phyloP scores from a whole-genome alignment of 345 rosid genomes.

The Sisymbrium altissimum region DNA sequence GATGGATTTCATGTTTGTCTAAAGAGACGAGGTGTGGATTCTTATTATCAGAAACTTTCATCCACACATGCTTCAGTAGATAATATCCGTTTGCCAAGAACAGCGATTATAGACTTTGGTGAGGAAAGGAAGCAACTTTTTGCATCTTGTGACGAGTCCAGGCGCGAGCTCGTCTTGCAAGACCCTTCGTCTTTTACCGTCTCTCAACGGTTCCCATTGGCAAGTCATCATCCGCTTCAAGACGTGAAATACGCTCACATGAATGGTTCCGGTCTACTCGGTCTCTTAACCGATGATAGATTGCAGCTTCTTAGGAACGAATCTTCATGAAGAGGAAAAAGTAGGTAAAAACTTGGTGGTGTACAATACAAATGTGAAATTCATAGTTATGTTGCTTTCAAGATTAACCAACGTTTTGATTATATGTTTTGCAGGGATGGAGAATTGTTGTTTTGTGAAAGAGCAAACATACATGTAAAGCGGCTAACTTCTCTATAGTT shows the following conservation, averaged over 20 bases:
- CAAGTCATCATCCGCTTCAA: slow-evolving; percentile 45
- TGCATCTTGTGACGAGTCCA: slow-evolving; percentile 64
- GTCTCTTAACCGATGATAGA: slow-evolving; percentile 56
- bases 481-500: not conserved
- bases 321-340: slow-evolving; percentile 20
- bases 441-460: too few species aligned
- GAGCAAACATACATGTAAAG: slow-evolving; percentile 11
- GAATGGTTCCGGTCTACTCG: slow-evolving; percentile 42
- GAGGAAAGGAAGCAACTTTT: slow-evolving; percentile 42
- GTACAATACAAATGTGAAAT: too few species aligned
- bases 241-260: slow-evolving; percentile 50
- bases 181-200: slow-evolving; percentile 53
- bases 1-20: slow-evolving; percentile 58
- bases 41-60: slow-evolving; percentile 43
- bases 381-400: too few species aligned
- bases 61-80: slow-evolving; percentile 48
- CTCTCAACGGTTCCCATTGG: slow-evolving; percentile 45
- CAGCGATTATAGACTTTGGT: slow-evolving; percentile 49
- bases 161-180: slow-evolving; percentile 53
- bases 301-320: slow-evolving; percentile 54
- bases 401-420: too few species aligned
- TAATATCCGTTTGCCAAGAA: slow-evolving; percentile 63
- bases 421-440: too few species aligned
- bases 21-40: slow-evolving; percentile 43
- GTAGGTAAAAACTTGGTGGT: not conserved